Percentiles rank a stretch among this genome's conserved stretches.
These are phyloP conservation scores for Lolium perenne DNA, from an alignment of 176 grass and related monocot genomes.

Conservation along the genomic window DNA sequence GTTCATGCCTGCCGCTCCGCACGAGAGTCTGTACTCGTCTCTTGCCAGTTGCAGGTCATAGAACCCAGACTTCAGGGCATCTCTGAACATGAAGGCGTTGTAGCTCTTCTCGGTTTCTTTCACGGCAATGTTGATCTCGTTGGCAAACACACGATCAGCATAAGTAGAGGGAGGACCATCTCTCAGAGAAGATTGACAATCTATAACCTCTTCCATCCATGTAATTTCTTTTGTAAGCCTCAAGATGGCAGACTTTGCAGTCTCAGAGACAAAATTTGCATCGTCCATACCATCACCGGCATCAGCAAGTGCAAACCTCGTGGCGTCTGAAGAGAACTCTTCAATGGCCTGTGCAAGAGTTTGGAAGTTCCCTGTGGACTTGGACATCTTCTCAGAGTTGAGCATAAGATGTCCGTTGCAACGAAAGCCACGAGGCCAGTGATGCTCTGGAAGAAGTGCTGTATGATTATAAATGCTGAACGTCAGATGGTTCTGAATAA, in stretches of 20 bases:
- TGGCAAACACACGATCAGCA: conserved; percentile 69
- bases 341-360: conserved; percentile 70
- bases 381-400: conserved; percentile 92
- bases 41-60: conserved; percentile 78
- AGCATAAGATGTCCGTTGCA: conserved; percentile 91
- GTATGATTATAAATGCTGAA: conserved; percentile 85
- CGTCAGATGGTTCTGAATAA: conserved; percentile 79
- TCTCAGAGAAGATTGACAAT: conserved; percentile 57
- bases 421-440: conserved; percentile 79
- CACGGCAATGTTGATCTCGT: conserved; percentile 71
- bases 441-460: conserved; percentile 62
- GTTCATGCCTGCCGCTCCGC: conserved; percentile 73
- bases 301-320: conserved; percentile 84
- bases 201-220: conserved; percentile 87
- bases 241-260: conserved; percentile 75
- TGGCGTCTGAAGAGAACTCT: conserved; percentile 76
- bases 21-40: conserved; percentile 80
- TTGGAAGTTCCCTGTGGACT: conserved; percentile 81
- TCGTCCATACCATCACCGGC: conserved; percentile 90
- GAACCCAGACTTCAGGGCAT: conserved; percentile 77
- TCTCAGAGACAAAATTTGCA: conserved; percentile 86
- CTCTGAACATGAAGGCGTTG: conserved; percentile 79
- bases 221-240: conserved; percentile 80
- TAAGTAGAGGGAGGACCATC: conserved; percentile 53
- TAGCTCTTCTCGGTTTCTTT: conserved; percentile 75